Percentiles rank a stretch among this genome's conserved stretches.
These are phyloP conservation scores for Alnus rubra DNA, from an alignment of 306 rosid genomes.

Conservation along the genomic window DNA sequence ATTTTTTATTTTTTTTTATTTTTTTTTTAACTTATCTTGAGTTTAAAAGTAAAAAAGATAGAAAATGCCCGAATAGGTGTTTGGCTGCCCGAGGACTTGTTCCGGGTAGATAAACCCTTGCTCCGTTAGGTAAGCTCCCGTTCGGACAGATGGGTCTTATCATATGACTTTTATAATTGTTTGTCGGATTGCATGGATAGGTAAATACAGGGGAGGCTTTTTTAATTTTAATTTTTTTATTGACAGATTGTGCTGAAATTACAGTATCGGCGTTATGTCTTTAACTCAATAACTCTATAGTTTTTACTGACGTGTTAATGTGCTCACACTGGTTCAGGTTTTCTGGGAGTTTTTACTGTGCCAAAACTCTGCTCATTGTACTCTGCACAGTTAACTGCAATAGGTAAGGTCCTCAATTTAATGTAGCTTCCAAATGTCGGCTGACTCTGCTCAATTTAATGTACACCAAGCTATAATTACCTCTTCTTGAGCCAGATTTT, in stretches of 20 bases:
- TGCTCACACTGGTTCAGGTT: constrained; percentile 56
- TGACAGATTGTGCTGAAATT: background rate
- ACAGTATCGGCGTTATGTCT: background rate
- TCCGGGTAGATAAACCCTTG: no score
- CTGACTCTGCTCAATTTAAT: background rate
- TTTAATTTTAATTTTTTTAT: no score
- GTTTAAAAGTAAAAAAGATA: no score
- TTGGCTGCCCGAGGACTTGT: no score
- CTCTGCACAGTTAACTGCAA: constrained; percentile 67
- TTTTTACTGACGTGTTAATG: constrained; percentile 38
- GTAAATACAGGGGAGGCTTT: no score
- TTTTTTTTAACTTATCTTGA: constrained; percentile 4
- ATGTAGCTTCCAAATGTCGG: background rate
- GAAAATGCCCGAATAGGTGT: no score
- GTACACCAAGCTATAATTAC: background rate
- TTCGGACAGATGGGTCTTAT: no score
- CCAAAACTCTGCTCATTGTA: constrained; percentile 77
- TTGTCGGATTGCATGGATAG: no score
- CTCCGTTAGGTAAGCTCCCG: no score
- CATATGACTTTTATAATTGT: no score
- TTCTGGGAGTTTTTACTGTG: constrained; percentile 76
- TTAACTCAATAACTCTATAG: background rate
- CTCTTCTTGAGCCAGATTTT: background rate
- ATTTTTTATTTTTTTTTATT: background rate
- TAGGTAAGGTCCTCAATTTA: constrained; percentile 55